Evolutionary conservation across 768 basidiomycete species (phyloP), one percentile per base, ranked within the genome.

Genomic region (Russula brevipes): DNA sequence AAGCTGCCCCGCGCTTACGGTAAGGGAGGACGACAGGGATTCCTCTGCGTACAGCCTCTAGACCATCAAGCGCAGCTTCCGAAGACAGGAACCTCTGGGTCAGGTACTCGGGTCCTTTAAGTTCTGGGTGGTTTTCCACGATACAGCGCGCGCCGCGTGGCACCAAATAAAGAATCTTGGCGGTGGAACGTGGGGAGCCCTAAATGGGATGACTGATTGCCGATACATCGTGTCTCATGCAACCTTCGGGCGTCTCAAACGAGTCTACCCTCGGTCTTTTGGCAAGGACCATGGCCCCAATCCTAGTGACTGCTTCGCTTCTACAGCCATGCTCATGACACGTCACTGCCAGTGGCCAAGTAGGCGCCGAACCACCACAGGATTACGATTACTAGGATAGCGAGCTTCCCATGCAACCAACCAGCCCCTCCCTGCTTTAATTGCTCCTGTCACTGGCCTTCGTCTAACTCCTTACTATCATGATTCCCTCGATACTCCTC

Each of bases 61-160:
- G 83, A 2, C 90, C 91, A 69, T 96, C 92, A 1, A 94, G 76
- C 7, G 78, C 75, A 1, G 95, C 86, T 72, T 90, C 93, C 11
- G 81, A 80, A 10, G 91, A 93, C 5, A 96, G 97, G 31, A 97
- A 77, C 12, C 89, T 79, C 71, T 96, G 94, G 44, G 75, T 70
- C 0, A 81, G 77, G 19, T 72, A 70, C 6, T 74, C 67, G 54
- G 73, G 53, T 17, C 67, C 66, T 19, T 69, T 62, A 42, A 24
- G 24, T 66, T 68, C 39, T 79, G 78, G 4, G 77, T 73, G 6
- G 83, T 76, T 72, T 85, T 89, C 94, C 94, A 97, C 0, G 94
- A 95, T 49, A 87, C 82, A 17, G 97, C 80, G 24, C 24, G 24
- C 24, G 24, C 24, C 24, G 24, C 0, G 91, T 91, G 0, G 94